phyloP scores from a whole-genome alignment of 1,139 yeast species.

The Wickerhamomyces sp. region DNA sequence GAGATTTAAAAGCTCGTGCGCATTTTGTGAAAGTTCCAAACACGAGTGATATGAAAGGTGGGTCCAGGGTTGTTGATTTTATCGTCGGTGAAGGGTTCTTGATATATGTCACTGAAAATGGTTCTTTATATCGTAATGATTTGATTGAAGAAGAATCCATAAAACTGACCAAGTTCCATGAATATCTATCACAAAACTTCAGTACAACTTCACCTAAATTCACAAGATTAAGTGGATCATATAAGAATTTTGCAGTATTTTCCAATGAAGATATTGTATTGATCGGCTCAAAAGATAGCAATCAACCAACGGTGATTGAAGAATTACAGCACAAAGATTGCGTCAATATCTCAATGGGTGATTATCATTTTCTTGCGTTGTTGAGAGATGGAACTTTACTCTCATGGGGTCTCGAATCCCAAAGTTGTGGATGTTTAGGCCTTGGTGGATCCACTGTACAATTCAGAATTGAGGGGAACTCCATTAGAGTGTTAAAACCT shows the following conservation, averaged over 20 bases:
- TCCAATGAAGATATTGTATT: slow-evolving; percentile 46
- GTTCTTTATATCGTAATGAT: slow-evolving; percentile 38
- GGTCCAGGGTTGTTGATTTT: slow-evolving; percentile 45
- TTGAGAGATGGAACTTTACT: slow-evolving; percentile 53
- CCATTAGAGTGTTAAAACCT: slow-evolving; percentile 41
- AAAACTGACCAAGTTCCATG: slow-evolving; percentile 20
- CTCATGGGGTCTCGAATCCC: slow-evolving; percentile 68
- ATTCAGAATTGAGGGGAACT: slow-evolving; percentile 29
- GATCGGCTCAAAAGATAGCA: slow-evolving; percentile 32
- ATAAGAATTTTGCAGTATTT: slow-evolving; percentile 46
- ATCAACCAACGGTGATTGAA: slow-evolving; percentile 18
- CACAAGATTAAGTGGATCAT: slow-evolving; percentile 46
- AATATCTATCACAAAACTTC: slow-evolving; percentile 5
- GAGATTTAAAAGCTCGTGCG: slow-evolving; percentile 29
- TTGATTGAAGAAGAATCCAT: slow-evolving; percentile 23
- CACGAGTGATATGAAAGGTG: slow-evolving; percentile 29
- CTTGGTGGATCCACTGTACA: slow-evolving; percentile 41
- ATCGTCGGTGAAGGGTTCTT: slow-evolving; percentile 49
- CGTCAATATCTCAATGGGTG: slow-evolving; percentile 62
- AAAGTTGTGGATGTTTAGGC: slow-evolving; percentile 66
- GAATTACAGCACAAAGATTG: slow-evolving; percentile 47
- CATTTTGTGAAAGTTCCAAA: slow-evolving; percentile 37
- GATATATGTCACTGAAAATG: slow-evolving; percentile 43
- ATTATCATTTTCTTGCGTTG: slow-evolving; percentile 65
- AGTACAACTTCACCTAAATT: slow-evolving; percentile 26